Base-by-base conservation (phyloP, 2,329 filamentous ascomycete genomes). In the Tolypocladium endophyticum region DNA sequence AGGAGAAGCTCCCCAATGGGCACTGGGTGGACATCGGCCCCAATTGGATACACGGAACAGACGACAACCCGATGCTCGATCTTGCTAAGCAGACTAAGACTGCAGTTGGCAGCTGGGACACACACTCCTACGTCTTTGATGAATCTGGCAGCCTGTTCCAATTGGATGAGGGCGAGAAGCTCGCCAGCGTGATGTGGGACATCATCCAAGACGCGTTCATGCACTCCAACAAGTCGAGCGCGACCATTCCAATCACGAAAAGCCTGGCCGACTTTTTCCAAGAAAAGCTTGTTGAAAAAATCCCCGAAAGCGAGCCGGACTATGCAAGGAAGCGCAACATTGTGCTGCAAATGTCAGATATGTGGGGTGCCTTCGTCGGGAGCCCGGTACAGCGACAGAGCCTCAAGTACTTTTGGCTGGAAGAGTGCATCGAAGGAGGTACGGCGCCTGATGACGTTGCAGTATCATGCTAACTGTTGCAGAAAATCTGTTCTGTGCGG, bases 11-110 rank as follows among this genome's bases (percentile, higher is more conserved):
- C 4, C 71, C 74, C 16, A 81, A 79, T 45, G 79, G 79, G 0
- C 73, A 76, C 36, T 64, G 77, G 9, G 77, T 83, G n/a, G 83
- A 86, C 64, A 71, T 82, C 38, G 88, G 88, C 0, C 86, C 88
- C n/a, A 92, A 91, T 66, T 92, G 88, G 88, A 89, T 92, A 57
- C 88, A 92, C 61, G 88, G 88, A 39, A 89, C 86, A 7, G 76
- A 82, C 0, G 78, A 86, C 62, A 92, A 91, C 67, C 86, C 88
- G 0, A 88, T 90, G 20, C 71, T 87, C 45, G 83, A 87, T 52
- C 75, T 91, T 23, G 87, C 86, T 16, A 81, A 79, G 64, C 75
- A 82, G 62, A 89, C 86, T 0, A 73, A 77, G 1, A 89, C 82
- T 0, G 66, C 70, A 0, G 69, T 77, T 2, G 75, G 76, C 16